Percentiles rank a stretch among this genome's conserved stretches.
phyloP scores from a whole-genome alignment of 1,139 yeast genomes.

The Groenewaldozyma sp. region DNA sequence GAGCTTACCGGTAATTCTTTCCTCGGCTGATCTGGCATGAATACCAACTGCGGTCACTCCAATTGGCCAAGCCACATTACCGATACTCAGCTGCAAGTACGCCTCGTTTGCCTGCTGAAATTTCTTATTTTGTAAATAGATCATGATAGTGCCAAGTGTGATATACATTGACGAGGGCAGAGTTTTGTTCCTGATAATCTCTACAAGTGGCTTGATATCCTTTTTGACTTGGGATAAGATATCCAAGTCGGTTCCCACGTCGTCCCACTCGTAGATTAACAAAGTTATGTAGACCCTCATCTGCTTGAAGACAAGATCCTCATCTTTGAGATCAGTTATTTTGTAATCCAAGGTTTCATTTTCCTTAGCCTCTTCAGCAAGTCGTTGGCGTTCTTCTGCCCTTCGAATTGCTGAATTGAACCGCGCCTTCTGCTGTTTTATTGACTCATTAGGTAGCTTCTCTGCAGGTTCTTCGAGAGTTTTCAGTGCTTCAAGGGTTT shows the following conservation, averaged over 20 bases:
- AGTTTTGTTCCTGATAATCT: constrained; percentile 43
- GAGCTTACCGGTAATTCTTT: constrained; percentile 31
- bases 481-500: background rate
- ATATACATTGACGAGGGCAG: constrained; percentile 41
- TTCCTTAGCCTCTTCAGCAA: background rate
- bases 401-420: background rate
- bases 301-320: constrained; percentile 33
- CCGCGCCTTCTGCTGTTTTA: background rate
- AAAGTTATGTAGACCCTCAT: constrained; percentile 41
- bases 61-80: constrained; percentile 90
- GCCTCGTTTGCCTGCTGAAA: constrained; percentile 54
- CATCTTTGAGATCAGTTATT: constrained; percentile 22
- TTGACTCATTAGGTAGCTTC: background rate
- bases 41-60: constrained; percentile 77
- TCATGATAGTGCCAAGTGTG: constrained; percentile 51
- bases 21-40: constrained; percentile 60
- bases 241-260: constrained; percentile 11
- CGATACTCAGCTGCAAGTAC: constrained; percentile 70
- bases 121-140: constrained; percentile 48
- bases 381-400: background rate
- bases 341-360: constrained; percentile 20
- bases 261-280: constrained; percentile 42
- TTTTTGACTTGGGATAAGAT: constrained; percentile 47
- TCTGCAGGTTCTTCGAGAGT: background rate
- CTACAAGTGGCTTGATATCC: constrained; percentile 52